phyloP scores from a whole-genome alignment of 305 asterid genomes.

The Petunia hybrid region DNA sequence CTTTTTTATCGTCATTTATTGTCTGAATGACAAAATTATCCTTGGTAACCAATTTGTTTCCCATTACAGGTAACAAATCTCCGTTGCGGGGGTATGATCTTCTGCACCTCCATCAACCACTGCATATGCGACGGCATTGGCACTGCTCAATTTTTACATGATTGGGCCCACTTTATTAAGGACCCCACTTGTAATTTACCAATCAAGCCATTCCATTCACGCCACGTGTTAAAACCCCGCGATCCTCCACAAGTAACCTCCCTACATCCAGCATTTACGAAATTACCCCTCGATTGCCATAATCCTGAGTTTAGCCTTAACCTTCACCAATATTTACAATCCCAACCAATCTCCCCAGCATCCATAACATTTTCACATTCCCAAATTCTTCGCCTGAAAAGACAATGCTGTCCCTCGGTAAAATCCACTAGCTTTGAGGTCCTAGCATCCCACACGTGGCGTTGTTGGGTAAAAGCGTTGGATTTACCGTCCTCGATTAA shows the following conservation, averaged over 20 bases:
- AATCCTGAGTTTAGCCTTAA: slow-evolving; percentile 44
- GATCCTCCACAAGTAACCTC: slow-evolving; percentile 50
- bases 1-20: slow-evolving; percentile 7
- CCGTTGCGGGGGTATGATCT: slow-evolving; percentile 73
- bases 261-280: slow-evolving; percentile 58
- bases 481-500: slow-evolving; percentile 47
- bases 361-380: slow-evolving; percentile 63
- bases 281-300: not conserved
- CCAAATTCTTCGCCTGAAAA: slow-evolving; percentile 60
- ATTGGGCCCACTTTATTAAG: slow-evolving; percentile 76
- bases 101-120: slow-evolving; percentile 77
- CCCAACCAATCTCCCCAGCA: slow-evolving; percentile 65
- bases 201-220: slow-evolving; percentile 59
- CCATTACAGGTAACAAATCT: slow-evolving; percentile 72
- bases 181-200: slow-evolving; percentile 41
- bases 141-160: slow-evolving; percentile 76
- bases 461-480: slow-evolving; percentile 70
- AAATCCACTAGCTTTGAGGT: slow-evolving; percentile 80
- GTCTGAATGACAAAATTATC: slow-evolving; percentile 1
- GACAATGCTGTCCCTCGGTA: slow-evolving; percentile 59
- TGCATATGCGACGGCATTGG: slow-evolving; percentile 92
- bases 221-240: slow-evolving; percentile 75
- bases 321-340: slow-evolving; percentile 53
- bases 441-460: slow-evolving; percentile 84
- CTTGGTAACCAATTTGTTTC: not conserved